Base-by-base conservation (phyloP, 2,329 filamentous ascomycete species). In the Alternaria arborescens region DNA sequence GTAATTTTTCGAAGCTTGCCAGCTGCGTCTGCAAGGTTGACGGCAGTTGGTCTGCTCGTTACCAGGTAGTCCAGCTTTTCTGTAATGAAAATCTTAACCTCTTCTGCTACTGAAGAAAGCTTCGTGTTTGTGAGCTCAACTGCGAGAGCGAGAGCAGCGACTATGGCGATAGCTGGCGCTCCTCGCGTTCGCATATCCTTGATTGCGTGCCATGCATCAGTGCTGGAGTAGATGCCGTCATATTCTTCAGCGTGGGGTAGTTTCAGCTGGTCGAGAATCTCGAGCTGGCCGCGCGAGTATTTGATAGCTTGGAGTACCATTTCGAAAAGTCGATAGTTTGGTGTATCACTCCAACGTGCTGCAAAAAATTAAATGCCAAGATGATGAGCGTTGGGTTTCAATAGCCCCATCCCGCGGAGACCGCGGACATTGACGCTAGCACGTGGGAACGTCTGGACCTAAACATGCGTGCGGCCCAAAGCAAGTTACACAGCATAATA, bases 141-240 rank as follows among this genome's bases (percentile, higher is more conserved):
- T 1, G 93, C 94, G 36, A 97, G 86, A 2, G 92, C 90, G 34
- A 99, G 86, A 20, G 91, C 92, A 22, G 95, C 95, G n/a, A 99
- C 95, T 66, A 99, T 98, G 44, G 95, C 95, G 77, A 99, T 99
- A 46, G 95, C 95, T 0, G 95, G 95, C 5, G 95, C 95, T 41
- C 92, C 91, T 53, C 88, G 84, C 55, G 83, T 92, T 71, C 92
- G 88, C 92, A 95, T 95, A 16, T 90, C 86, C 70, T 88, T 89
- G 80, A 95, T 95, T 71, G 90, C 91, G 76, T 93, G 89, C 81
- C 92, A 95, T 38, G 91, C 92, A 79, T 93, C 90, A 69, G 89
- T 86, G 64, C 88, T 87, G 11, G 87, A 91, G 30, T 85, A 85
- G 54, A 94, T 87, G 65, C 86, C 78, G 71, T 94, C 91, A 77